Evolutionary conservation across 78 protist species (phyloP).

Genomic region (Dictyostelium purpureum): DNA sequence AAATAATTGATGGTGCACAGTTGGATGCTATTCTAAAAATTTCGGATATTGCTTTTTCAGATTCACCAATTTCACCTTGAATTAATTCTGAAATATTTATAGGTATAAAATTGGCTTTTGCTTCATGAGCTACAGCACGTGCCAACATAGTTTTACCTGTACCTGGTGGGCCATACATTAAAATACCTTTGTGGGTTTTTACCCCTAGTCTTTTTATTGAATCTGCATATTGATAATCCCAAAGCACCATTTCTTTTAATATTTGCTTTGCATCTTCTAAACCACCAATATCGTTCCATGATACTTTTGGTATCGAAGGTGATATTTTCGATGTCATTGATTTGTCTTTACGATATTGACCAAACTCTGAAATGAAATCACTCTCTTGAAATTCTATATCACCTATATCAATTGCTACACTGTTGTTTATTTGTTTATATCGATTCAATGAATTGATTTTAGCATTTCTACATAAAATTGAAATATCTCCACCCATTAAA

Average conservation of each 20-base stretch:
- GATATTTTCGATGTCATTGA: background rate
- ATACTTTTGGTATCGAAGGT: conserved; percentile 95
- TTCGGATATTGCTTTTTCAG: conserved; percentile 99
- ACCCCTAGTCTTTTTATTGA: conserved; percentile 98
- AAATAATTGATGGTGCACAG: conserved; percentile 99
- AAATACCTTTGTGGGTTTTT: conserved; percentile 98
- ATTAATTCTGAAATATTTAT: conserved; percentile 96
- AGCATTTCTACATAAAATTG: conserved; percentile 45
- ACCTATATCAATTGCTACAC: background rate
- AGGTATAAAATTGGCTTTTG: conserved; percentile 99
- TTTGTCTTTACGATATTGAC: background rate
- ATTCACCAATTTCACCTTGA: conserved; percentile 99
- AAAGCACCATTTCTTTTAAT: conserved; percentile 92
- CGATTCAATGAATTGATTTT: conserved; percentile 19
- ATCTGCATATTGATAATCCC: conserved; percentile 99
- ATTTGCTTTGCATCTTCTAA: conserved; percentile 95
- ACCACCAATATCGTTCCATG: conserved; percentile 99
- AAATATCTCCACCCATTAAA: conserved; percentile 50
- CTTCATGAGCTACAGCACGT: conserved; percentile 99
- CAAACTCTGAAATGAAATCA: background rate
- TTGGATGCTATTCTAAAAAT: conserved; percentile 99
- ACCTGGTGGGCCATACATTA: conserved; percentile 99
- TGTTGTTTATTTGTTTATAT: background rate
- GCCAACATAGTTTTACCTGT: conserved; percentile 99
- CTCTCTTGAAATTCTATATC: background rate